phyloP scores from a whole-genome alignment of 768 basidiomycete genomes.

The Leccinum pellstonianum region DNA sequence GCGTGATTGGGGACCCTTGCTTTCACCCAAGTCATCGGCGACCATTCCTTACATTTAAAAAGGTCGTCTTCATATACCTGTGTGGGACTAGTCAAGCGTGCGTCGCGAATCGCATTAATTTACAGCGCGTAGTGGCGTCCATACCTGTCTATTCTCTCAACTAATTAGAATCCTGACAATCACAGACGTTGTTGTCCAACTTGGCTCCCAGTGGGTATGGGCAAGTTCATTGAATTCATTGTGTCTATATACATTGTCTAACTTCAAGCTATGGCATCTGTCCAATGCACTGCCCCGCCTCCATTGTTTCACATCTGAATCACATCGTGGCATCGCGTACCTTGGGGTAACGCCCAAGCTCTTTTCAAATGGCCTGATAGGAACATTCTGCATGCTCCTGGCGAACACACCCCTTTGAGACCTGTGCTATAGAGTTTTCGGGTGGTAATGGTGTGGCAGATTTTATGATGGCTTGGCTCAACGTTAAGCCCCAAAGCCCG shows the following conservation, averaged over 20 bases:
- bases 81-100: background rate
- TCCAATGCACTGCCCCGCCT: background rate
- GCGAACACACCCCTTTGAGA: background rate
- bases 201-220: background rate
- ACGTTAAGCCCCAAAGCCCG: background rate
- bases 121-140: background rate
- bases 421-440: background rate
- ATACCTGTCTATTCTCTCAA: background rate
- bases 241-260: background rate
- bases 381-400: background rate
- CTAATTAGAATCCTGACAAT: background rate
- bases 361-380: background rate
- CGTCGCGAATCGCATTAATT: background rate
- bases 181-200: background rate
- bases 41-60: background rate
- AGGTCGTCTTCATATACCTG: background rate
- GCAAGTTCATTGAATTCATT: background rate
- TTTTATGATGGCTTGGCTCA: background rate
- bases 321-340: background rate
- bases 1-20: background rate
- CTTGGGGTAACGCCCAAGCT: background rate
- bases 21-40: too few species aligned
- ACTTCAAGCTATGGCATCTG: background rate
- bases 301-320: background rate
- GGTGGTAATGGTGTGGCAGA: background rate